Conservation (phyloP, 148 eudicot genomes). For the Heliamphora exappendiculata region DNA sequence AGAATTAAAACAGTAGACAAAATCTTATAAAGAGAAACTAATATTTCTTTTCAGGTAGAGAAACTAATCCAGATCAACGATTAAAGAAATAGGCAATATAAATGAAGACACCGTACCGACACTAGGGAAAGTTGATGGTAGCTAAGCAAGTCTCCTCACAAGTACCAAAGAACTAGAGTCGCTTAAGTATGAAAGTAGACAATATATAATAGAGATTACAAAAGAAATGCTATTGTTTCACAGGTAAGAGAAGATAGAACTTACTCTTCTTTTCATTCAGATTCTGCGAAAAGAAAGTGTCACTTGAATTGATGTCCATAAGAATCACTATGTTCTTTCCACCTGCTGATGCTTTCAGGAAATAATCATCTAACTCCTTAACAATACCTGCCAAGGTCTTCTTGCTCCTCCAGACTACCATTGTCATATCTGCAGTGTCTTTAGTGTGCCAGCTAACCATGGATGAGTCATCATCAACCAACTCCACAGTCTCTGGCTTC, state of each 20-base stretch:
- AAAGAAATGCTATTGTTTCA: too few relatives aligned
- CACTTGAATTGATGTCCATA: conserved; percentile 41
- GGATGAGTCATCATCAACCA: conserved; percentile 37
- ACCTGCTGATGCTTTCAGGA: conserved; percentile 59
- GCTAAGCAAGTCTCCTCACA: not conserved
- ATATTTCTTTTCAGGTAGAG: too few relatives aligned
- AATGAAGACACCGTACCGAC: too few relatives aligned
- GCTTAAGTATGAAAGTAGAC: too few relatives aligned
- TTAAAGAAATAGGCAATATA: too few relatives aligned
- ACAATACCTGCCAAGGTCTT: conserved; percentile 45
- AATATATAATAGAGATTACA: too few relatives aligned
- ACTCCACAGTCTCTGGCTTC: conserved; percentile 23
- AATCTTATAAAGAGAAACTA: too few relatives aligned
- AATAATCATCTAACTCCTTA: conserved; percentile 76
- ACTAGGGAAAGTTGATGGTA: too few relatives aligned
- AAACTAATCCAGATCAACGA: too few relatives aligned
- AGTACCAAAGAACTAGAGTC: too few relatives aligned
- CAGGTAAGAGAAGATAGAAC: too few relatives aligned
- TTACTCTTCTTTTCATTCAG: conserved; percentile 46
- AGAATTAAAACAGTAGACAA: too few relatives aligned
- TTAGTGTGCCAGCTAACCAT: conserved; percentile 34
- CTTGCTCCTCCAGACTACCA: conserved; percentile 50
- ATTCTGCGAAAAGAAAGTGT: conserved; percentile 28
- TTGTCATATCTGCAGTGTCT: conserved; percentile 40
- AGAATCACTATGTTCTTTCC: conserved; percentile 53